Evolutionary conservation across 2,329 filamentous ascomycete genomes (phyloP).

Genomic region (Colletotrichum lindemuthianum): DNA sequence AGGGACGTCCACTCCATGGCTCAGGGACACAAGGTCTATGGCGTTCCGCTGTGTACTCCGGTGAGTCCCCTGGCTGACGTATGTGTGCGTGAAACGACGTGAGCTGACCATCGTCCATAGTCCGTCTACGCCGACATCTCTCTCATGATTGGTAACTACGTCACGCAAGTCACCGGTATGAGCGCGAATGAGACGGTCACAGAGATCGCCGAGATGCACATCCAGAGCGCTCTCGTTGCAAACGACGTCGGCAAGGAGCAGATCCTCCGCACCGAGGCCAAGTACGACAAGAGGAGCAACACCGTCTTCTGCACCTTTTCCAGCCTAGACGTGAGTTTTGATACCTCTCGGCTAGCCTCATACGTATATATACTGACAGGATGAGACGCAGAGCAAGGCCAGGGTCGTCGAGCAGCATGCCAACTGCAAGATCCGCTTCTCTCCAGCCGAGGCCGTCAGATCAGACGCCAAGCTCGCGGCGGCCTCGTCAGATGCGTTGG

Average conservation of each 20-base stretch:
- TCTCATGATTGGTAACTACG: constrained; percentile 69
- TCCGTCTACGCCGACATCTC: constrained; percentile 68
- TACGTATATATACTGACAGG: constrained; percentile 61
- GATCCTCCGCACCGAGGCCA: constrained; percentile 68
- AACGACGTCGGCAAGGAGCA: constrained; percentile 59
- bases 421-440: constrained; percentile 65
- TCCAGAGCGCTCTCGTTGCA: constrained; percentile 75
- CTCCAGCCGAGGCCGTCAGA: constrained; percentile 63
- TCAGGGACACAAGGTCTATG: constrained; percentile 74
- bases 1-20: constrained; percentile 70
- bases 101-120: not conserved
- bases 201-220: constrained; percentile 74
- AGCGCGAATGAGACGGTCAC: constrained; percentile 65
- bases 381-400: constrained; percentile 67
- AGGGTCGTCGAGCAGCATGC: constrained; percentile 70
- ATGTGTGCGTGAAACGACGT: not conserved
- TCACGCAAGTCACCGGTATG: constrained; percentile 70
- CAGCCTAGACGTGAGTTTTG: constrained; percentile 1
- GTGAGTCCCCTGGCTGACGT: not conserved
- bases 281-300: constrained; percentile 59
- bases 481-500: constrained; percentile 74
- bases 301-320: constrained; percentile 8
- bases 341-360: not conserved
- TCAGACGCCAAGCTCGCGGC: constrained; percentile 75
- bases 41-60: constrained; percentile 72